Percentiles rank a stretch among this genome's conserved stretches.
phyloP scores from a whole-genome alignment of 2,329 filamentous ascomycete species.

The Cyphellophora attinorum region DNA sequence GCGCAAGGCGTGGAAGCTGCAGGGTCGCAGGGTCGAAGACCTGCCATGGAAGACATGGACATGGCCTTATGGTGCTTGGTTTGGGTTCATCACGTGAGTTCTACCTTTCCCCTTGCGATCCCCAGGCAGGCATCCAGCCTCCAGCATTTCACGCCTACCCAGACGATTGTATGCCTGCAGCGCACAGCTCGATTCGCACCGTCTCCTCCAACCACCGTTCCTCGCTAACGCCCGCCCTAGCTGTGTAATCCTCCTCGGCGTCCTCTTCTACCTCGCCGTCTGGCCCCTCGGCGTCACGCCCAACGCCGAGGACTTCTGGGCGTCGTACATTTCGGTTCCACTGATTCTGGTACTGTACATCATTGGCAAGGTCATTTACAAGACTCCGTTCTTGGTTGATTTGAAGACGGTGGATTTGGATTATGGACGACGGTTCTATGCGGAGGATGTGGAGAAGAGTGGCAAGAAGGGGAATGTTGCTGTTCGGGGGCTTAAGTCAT shows the following conservation, averaged over 20 bases:
- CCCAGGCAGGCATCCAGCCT: no score
- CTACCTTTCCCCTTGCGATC: no score
- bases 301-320: constrained; percentile 35
- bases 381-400: constrained; percentile 17
- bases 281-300: constrained; percentile 30
- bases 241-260: constrained; percentile 34
- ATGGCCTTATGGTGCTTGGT: constrained; percentile 35
- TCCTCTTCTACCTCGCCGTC: constrained; percentile 39
- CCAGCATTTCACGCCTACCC: no score
- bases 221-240: no score
- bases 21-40: constrained; percentile 62
- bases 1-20: constrained; percentile 63
- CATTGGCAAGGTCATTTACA: constrained; percentile 30
- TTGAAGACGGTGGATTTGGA: constrained; percentile 6
- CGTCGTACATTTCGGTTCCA: constrained; percentile 36
- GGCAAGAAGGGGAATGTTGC: constrained; percentile 3
- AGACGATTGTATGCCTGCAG: no score
- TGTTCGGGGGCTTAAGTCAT: background rate
- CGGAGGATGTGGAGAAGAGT: constrained; percentile 3
- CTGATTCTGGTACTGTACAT: constrained; percentile 33
- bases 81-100: constrained; percentile 33
- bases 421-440: constrained; percentile 6
- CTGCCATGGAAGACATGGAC: constrained; percentile 64
- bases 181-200: no score
- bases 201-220: no score